These are phyloP conservation scores for Lepidium sativum DNA, from an alignment of 345 rosid genomes.

Conservation along the genomic window DNA sequence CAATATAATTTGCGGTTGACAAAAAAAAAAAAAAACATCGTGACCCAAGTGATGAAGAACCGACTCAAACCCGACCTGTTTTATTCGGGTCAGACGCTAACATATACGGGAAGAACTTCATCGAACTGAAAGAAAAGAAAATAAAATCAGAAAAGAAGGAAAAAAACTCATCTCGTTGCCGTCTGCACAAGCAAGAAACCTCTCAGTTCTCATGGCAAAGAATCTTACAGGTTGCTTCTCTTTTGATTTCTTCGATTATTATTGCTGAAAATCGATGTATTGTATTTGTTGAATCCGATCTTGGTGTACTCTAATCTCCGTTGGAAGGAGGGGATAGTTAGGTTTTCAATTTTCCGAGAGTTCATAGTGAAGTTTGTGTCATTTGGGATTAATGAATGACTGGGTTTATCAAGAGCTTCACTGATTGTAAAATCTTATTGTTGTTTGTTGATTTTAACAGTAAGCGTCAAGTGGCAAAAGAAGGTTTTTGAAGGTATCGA, in stretches of 20 bases:
- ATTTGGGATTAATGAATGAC: not conserved
- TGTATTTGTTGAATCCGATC: not conserved
- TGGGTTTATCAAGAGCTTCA: not conserved
- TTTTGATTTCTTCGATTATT: not conserved
- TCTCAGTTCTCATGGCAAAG: conserved; percentile 18
- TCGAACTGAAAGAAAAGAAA: too few relatives aligned
- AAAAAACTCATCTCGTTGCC: conserved; percentile 23
- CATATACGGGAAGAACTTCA: not conserved
- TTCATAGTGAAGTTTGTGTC: not conserved
- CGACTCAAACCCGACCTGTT: not conserved
- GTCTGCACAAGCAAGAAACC: conserved; percentile 45
- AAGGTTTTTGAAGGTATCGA: conserved; percentile 72
- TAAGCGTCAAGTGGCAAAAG: conserved; percentile 95
- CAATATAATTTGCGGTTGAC: too few relatives aligned
- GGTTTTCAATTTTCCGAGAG: not conserved
- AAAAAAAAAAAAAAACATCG: too few relatives aligned
- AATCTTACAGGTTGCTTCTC: conserved; percentile 51
- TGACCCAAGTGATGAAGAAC: not conserved
- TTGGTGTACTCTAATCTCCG: not conserved
- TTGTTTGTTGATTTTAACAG: conserved; percentile 31
- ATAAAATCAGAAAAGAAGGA: not conserved
- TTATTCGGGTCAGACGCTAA: not conserved
- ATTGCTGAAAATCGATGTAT: not conserved
- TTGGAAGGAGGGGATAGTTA: not conserved
- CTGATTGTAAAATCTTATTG: not conserved